Conservation (phyloP, 306 rosid species). For the Medicago ruthenica region DNA sequence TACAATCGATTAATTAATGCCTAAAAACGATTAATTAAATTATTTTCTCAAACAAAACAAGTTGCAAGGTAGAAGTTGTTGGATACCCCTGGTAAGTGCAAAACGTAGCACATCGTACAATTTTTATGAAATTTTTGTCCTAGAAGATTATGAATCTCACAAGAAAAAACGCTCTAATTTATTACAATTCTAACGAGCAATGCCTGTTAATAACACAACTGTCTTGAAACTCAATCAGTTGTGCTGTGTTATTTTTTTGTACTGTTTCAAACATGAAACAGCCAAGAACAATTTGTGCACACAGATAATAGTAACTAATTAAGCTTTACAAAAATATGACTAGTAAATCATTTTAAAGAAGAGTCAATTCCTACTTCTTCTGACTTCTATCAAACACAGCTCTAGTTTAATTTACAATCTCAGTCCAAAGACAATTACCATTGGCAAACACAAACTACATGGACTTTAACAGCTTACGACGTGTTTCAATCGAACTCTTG, state of each 20-base stretch:
- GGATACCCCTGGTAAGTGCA: background rate
- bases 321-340: conserved; percentile 43
- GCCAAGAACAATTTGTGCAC: background rate
- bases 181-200: background rate
- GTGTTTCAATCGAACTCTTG: background rate
- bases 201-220: background rate
- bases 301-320: background rate
- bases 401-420: conserved; percentile 32
- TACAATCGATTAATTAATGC: too few species aligned
- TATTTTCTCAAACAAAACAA: too few species aligned
- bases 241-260: background rate
- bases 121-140: too few species aligned
- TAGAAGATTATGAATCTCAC: background rate
- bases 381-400: conserved; percentile 19
- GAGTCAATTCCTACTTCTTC: conserved; percentile 20
- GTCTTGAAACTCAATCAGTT: background rate
- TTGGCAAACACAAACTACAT: conserved; percentile 16
- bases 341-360: conserved; percentile 19
- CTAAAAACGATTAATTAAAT: too few species aligned
- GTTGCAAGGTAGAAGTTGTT: background rate
- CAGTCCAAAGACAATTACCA: conserved; percentile 31
- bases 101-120: background rate
- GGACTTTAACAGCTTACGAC: background rate
- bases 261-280: conserved; percentile 7
- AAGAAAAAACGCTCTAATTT: background rate